These are phyloP conservation scores for Trichoderma breve DNA, from an alignment of 2,329 filamentous ascomycete species.

Conservation along the genomic window DNA sequence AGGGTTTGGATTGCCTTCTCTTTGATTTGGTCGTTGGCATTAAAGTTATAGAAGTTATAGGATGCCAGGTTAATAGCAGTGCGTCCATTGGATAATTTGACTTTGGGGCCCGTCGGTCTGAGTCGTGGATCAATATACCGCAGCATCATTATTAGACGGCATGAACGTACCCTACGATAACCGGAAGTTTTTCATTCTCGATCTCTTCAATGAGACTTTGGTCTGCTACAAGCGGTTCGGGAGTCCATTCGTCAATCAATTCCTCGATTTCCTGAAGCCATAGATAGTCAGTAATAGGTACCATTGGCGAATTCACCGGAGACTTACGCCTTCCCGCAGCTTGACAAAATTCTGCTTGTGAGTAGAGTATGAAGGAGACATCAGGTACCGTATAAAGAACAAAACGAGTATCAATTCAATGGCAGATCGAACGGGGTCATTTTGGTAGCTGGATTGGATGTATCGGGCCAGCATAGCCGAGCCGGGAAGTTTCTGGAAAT, in stretches of 20 bases:
- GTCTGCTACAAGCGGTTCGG: constrained; percentile 80
- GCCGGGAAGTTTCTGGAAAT: constrained; percentile 88
- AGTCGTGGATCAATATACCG: background rate
- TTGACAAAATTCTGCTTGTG: constrained; percentile 86
- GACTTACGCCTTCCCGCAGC: constrained; percentile 68
- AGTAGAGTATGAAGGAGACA: constrained; percentile 89
- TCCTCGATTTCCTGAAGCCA: constrained; percentile 78
- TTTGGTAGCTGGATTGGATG: constrained; percentile 95
- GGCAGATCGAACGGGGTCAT: constrained; percentile 89
- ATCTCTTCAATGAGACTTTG: constrained; percentile 72
- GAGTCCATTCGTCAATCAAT: constrained; percentile 92
- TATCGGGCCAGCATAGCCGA: constrained; percentile 94
- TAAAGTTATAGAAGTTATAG: constrained; percentile 98
- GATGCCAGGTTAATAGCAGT: constrained; percentile 92
- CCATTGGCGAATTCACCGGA: background rate
- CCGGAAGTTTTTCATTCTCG: constrained; percentile 79
- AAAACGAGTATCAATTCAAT: constrained; percentile 92
- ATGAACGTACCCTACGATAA: constrained; percentile 74
- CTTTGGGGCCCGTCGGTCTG: constrained; percentile 85
- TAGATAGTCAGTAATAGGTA: background rate
- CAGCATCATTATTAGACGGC: background rate
- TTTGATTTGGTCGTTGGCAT: constrained; percentile 86
- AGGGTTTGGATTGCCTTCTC: constrained; percentile 93
- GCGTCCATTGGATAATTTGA: constrained; percentile 82
- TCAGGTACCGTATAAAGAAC: constrained; percentile 90